Percentiles rank a stretch among this genome's conserved stretches.
Conservation (phyloP, 352 stramenopile species). For the Globisporangium nodosum region DNA sequence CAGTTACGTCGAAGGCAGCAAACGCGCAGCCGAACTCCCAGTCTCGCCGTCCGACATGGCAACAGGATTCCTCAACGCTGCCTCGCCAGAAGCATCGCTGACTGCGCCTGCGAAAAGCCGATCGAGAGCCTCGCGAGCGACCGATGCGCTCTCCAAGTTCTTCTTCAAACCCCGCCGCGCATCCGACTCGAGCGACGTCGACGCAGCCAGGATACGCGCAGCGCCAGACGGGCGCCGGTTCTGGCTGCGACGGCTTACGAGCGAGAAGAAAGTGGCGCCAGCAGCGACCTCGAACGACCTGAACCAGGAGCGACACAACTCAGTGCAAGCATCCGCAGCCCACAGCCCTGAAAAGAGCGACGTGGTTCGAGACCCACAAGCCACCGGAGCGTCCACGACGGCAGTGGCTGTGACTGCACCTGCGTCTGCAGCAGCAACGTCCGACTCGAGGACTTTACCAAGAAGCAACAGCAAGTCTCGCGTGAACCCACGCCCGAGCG, state of each 20-base stretch:
- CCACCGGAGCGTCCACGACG: not conserved
- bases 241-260: conserved; percentile 8
- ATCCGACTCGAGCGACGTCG: not conserved
- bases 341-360: conserved; percentile 4
- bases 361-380: conserved; percentile 1
- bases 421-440: not conserved
- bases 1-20: conserved; percentile 1
- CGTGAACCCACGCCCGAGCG: conserved; percentile 13
- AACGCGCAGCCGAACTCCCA: too few species aligned
- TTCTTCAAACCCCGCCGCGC: conserved; percentile 4
- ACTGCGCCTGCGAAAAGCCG: not conserved
- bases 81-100: not conserved
- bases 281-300: not conserved
- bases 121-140: conserved; percentile 4
- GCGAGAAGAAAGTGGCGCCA: conserved; percentile 8
- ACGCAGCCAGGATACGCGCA: not conserved
- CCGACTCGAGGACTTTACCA: conserved; percentile 2
- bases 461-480: conserved; percentile 15
- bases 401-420: not conserved
- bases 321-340: not conserved
- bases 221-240: conserved; percentile 6
- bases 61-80: not conserved
- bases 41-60: too few species aligned
- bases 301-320: not conserved
- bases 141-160: conserved; percentile 5